Percentiles rank a stretch among this genome's conserved stretches.
phyloP scores from a whole-genome alignment of 2,329 filamentous ascomycete species.

The Coniochaeta pulveracea region DNA sequence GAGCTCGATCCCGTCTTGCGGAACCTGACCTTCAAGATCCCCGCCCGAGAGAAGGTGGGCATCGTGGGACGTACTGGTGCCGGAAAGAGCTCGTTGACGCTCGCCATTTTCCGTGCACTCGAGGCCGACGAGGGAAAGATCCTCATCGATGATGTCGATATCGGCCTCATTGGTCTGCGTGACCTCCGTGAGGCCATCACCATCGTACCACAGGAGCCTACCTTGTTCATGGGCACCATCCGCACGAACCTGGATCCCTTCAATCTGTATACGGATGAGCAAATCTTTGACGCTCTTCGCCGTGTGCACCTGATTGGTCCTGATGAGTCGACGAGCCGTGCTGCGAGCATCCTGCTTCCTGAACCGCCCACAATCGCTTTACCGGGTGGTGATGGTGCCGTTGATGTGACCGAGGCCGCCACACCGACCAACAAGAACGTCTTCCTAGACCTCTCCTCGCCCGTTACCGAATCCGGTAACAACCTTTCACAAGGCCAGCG shows the following conservation, averaged over 20 bases:
- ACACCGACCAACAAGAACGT: conserved; percentile 80
- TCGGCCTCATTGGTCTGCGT: conserved; percentile 80
- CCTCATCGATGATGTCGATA: conserved; percentile 81
- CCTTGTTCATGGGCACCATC: conserved; percentile 85
- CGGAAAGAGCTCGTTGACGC: conserved; percentile 87
- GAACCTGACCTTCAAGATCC: conserved; percentile 75
- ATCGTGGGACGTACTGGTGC: conserved; percentile 94
- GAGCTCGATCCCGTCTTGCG: conserved; percentile 83
- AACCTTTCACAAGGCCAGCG: conserved; percentile 95
- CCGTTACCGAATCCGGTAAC: conserved; percentile 79
- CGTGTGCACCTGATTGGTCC: conserved; percentile 77
- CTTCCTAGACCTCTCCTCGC: conserved; percentile 75
- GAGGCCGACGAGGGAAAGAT: conserved; percentile 88
- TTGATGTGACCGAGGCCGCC: conserved; percentile 16
- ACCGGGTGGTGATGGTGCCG: conserved; percentile 6
- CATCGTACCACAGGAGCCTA: conserved; percentile 95
- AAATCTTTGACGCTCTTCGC: conserved; percentile 77
- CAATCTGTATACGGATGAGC: conserved; percentile 73
- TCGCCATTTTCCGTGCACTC: conserved; percentile 86
- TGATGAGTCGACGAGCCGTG: conserved; percentile 30
- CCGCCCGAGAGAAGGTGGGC: conserved; percentile 81
- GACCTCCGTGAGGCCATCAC: conserved; percentile 90
- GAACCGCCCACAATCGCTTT: conserved; percentile 6
- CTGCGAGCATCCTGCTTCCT: conserved; percentile 14
- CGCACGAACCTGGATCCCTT: conserved; percentile 92